Evolutionary conservation across 495 filamentous ascomycete genomes (phyloP), one percentile per base, ranked within the genome.

Genomic region (Tricharina praecox): DNA sequence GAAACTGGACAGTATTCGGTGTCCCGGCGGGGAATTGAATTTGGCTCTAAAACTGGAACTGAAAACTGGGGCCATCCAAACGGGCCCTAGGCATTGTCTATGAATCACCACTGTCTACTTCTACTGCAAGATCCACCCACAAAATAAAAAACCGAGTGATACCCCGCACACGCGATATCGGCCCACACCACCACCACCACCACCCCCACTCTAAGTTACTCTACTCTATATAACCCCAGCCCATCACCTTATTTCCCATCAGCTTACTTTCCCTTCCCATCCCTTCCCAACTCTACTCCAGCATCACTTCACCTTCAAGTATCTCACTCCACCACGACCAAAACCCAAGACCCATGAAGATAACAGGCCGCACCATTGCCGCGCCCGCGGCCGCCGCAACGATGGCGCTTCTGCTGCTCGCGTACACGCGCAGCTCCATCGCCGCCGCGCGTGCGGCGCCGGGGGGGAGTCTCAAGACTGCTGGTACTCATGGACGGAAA

Each of bases 321-420:
- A 32, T 32, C 13, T 7, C 13, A 32, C 7, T 7, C 7, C 28
- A 32, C 28, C 7, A 13, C 28, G 13, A 32, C 13, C 28, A 32
- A 7, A 32, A 13, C 28, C 28, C 7, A 13, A 7, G 7, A 32
- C 7, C 13, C 28, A 32, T 13, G 13, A 18, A 37, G 18, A 37
- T 46, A 9, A 46, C 5, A 23, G 28, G 43, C 9, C 43, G 43
- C 25, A 46, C 24, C 5, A 30, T 46, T 26, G 45, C 23, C 38
- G 61, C 62, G 34, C 67, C 67, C 5, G 46, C 65, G 1, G 67
- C 66, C 9, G 67, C 67, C 2, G 49, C 67, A n/a, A 68, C 64
- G 3, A 68, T 70, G 67, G 67, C 67, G n/a, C 25, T 58, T 23
- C 46, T 70, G 3, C 63, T 70, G 26, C 65, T 68, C 47, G 60